Evolutionary conservation across 2,329 filamentous ascomycete genomes (phyloP), one percentile per base, ranked within the genome.

Genomic region (Pyrenophora teres): DNA sequence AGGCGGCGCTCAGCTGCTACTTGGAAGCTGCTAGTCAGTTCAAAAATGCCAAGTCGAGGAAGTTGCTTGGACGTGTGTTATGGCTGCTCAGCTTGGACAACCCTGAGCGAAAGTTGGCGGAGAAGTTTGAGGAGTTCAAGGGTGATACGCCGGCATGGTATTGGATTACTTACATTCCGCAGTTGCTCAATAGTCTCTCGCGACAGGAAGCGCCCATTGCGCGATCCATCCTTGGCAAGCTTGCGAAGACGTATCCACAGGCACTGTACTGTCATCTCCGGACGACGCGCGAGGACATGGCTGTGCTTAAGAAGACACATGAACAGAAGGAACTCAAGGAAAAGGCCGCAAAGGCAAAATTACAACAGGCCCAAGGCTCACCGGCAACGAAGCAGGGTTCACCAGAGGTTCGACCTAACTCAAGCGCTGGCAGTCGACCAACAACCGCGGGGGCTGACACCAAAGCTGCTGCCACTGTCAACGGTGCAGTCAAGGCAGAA

Each of bases 81-180:
- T 99, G 94, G 94, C 81, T 99, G 39, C 83, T 99, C 38, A 97
- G 93, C 74, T 80, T 99, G 60, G 94, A 99, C 68, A 92, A 97
- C 67, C 81, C 89, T 0, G 90, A 91, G 69, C 90, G 90, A 10
- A 87, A 84, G 32, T 87, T 99, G 54, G 88, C 90, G 0, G 81
- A 86, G 63, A 91, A 93, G 10, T 99, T 97, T 62, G 91, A 96
- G 60, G 90, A 93, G 63, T 99, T 94, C 78, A 97, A 97, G 79
- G 94, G 94, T 44, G 95, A 99, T 64, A 96, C 92, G 2, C 92
- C 92, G 0, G 91, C 96, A 10, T 99, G 94, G 94, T 99, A 97
- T 77, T 99, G 94, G 94, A 97, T 97, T 63, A 97, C 93, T 0
- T 99, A 96, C 72, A 97, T 99, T 58, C 94, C 94, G 15, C 94